Evolutionary conservation across 805 yeast genomes (phyloP).

Genomic region (Candida takata): DNA sequence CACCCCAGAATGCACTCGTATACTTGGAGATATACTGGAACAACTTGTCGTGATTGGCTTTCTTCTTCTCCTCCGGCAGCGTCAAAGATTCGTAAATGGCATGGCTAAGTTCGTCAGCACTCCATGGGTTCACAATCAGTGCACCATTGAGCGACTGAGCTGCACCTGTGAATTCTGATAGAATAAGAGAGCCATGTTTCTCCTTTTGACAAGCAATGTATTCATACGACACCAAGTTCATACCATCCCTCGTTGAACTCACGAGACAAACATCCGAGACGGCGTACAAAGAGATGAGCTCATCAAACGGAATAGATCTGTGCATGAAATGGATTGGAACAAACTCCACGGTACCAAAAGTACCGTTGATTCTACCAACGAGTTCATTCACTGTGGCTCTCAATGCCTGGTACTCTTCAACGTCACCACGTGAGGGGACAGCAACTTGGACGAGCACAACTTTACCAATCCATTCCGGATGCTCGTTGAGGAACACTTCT

Average conservation of each 20-base stretch:
- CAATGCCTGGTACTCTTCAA: conserved; percentile 91
- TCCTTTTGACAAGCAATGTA: conserved; percentile 92
- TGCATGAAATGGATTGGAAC: conserved; percentile 97
- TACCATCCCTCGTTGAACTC: conserved; percentile 94
- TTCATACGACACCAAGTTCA: conserved; percentile 95
- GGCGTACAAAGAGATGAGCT: conserved; percentile 80
- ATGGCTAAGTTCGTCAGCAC: conserved; percentile 85
- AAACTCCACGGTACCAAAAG: conserved; percentile 93
- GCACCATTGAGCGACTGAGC: conserved; percentile 97
- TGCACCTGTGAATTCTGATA: conserved; percentile 98
- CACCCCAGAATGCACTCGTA: conserved; percentile 97
- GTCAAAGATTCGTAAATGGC: conserved; percentile 85
- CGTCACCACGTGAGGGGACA: conserved; percentile 96
- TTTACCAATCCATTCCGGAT: conserved; percentile 98
- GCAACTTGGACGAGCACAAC: conserved; percentile 95
- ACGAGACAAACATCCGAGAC: conserved; percentile 88
- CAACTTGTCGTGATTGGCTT: conserved; percentile 72
- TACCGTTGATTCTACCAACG: conserved; percentile 94
- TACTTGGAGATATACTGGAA: conserved; percentile 86
- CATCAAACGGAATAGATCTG: conserved; percentile 84
- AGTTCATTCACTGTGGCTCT: conserved; percentile 93
- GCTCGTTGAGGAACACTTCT: conserved; percentile 84
- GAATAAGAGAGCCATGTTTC: conserved; percentile 76
- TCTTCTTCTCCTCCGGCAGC: conserved; percentile 72
- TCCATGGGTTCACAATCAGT: conserved; percentile 95